These are phyloP conservation scores for Linnemannia hyalina DNA, from an alignment of 192 early-diverging fungal genomes.

Conservation along the genomic window DNA sequence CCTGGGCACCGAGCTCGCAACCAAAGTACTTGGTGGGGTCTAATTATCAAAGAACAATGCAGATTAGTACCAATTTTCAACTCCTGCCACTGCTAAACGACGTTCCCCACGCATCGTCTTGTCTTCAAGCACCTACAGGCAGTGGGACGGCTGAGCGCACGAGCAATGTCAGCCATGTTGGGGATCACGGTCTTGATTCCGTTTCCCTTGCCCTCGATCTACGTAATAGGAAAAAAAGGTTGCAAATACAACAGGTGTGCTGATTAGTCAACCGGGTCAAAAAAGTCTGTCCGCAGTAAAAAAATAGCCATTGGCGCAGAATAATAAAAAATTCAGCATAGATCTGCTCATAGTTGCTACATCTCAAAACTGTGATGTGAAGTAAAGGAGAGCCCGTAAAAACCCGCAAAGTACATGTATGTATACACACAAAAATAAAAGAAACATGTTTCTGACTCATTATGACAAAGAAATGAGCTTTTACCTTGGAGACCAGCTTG, in stretches of 20 bases:
- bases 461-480: neutral
- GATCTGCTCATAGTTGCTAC: neutral
- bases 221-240: neutral
- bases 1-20: conserved; percentile 94
- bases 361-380: neutral
- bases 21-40: conserved; percentile 95
- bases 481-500: conserved; percentile 79
- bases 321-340: neutral
- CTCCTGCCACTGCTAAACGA: neutral
- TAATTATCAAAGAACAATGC: neutral
- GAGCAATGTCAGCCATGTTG: conserved; percentile 96
- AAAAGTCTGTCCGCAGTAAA: conserved; percentile 19
- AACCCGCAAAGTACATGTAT: neutral
- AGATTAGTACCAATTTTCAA: neutral
- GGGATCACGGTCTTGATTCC: conserved; percentile 99
- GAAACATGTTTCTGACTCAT: neutral
- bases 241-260: neutral
- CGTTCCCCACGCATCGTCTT: neutral
- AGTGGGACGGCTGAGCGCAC: conserved; percentile 88
- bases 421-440: neutral
- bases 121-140: conserved; percentile 66
- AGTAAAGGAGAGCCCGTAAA: neutral
- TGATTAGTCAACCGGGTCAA: neutral
- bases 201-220: conserved; percentile 98
- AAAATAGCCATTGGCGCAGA: neutral